Conservation (phyloP, 306 rosid genomes). For the Vigna reflexopilosa region DNA sequence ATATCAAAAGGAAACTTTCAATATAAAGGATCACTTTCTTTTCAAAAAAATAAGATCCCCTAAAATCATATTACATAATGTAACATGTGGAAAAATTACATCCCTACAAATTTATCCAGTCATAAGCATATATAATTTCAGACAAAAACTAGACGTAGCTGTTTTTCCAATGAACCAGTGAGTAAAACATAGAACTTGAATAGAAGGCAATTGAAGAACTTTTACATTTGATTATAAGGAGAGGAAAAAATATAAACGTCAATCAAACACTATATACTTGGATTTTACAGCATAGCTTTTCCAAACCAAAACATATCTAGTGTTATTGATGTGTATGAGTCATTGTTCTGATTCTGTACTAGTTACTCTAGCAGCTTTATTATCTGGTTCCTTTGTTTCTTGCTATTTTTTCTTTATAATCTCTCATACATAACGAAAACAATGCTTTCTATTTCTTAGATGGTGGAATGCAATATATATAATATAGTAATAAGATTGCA, state of each 20-base stretch:
- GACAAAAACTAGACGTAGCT: not conserved
- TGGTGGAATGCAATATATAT: not conserved
- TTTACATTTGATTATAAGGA: not conserved
- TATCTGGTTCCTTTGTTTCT: not conserved
- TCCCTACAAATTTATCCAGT: no score
- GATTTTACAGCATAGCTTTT: not conserved
- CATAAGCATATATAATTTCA: not conserved
- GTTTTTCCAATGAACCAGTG: not conserved
- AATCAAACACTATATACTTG: not conserved
- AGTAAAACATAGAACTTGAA: not conserved
- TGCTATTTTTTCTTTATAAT: not conserved
- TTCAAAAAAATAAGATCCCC: no score
- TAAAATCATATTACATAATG: no score
- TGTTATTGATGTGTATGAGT: not conserved
- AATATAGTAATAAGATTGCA: not conserved
- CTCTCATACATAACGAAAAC: not conserved
- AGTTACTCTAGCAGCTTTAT: not conserved
- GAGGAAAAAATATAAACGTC: not conserved
- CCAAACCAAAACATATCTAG: not conserved
- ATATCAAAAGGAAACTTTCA: no score
- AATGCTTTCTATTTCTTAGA: not conserved
- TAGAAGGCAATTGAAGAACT: not conserved
- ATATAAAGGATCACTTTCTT: no score
- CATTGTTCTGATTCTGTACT: not conserved
- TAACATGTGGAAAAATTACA: no score